Evolutionary conservation across 257 asterid species (phyloP), one percentile per base, ranked within the genome.

Genomic region (Mitragyna speciosa): DNA sequence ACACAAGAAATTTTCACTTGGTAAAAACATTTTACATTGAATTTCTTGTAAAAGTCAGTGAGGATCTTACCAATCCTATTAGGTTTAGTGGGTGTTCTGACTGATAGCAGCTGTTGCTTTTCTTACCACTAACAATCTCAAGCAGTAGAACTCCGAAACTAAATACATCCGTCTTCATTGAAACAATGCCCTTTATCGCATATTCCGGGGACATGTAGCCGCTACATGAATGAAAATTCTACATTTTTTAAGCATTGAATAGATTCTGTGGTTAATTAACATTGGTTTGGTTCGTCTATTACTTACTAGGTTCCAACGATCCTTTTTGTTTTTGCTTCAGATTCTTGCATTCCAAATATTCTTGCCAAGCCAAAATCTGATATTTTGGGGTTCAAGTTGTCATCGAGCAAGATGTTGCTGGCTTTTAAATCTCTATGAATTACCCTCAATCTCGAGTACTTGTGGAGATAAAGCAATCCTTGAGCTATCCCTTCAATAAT

Each of bases 331-430:
- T 87, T 85, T 58, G 87, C 87, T 75, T 83, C 81, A 59, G 78
- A 39, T 67, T 85, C 78, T 70, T 77, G 83, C 63, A 17, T 69
- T 41, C 80, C 84, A 56, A 87, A 85, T 48, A 85, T 83, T 78
- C 87, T 83, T 2, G 91, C 91, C 85, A 87, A 43, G 14, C 91
- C 91, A 71, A 87, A 87, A 49, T 87, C 89, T 71, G 85, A 85
- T 73, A 87, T 87, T 82, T 87, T 85, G 28, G 91, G 81, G 54
- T 80, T 83, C 91, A 83, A 59, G 36, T 75, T 70, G 41, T 61
- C 86, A 79, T 85, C 91, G 49, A 87, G 86, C 70, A 87, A 84
- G 58, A 87, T 41, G 72, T 87, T 87, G 69, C 89, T 82, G 24
- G 84, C 87, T 82, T 87, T 87, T 45, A 87, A 48, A 87, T 83